Evolutionary conservation across 225 moss, liverwort and hornwort species (phyloP).

Genomic region (Anthoceros angustus): DNA sequence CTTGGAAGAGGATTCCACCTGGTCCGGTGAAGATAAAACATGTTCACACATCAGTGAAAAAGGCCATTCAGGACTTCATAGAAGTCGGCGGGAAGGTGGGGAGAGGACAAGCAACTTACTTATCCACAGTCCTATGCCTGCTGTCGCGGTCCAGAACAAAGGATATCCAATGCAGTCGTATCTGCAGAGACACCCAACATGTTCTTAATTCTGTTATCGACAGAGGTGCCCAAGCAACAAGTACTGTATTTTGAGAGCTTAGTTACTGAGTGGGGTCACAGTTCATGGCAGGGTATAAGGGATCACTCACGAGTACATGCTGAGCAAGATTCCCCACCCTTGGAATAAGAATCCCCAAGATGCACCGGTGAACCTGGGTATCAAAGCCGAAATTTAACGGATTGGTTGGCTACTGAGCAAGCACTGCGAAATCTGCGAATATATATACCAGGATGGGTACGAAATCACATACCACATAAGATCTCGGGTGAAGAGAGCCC

Average conservation of each 20-base stretch:
- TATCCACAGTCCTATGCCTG: slow-evolving; percentile 47
- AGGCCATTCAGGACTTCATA: neutral
- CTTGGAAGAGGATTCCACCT: slow-evolving; percentile 48
- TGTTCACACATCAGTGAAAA: neutral
- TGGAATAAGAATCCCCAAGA: slow-evolving; percentile 74
- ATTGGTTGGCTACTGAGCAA: neutral
- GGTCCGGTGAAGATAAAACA: slow-evolving; percentile 5
- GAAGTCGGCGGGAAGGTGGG: neutral
- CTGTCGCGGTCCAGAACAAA: slow-evolving; percentile 51
- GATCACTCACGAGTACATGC: slow-evolving; percentile 63
- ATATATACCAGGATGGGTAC: neutral
- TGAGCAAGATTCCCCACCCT: slow-evolving; percentile 85
- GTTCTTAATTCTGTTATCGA: neutral
- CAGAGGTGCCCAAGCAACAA: neutral
- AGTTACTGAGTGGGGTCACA: neutral
- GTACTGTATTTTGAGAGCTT: too few species aligned
- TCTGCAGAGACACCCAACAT: slow-evolving; percentile 20
- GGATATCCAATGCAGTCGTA: slow-evolving; percentile 26
- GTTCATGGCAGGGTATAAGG: neutral
- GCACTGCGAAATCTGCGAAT: neutral
- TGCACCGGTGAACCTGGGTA: slow-evolving; percentile 73
- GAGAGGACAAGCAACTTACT: slow-evolving; percentile 19
- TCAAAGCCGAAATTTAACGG: neutral
- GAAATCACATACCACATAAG: slow-evolving; percentile 71
- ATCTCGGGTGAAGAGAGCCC: slow-evolving; percentile 80